phyloP scores from a whole-genome alignment of 2,329 filamentous ascomycete genomes.

The Emergomyces pasteurianus region DNA sequence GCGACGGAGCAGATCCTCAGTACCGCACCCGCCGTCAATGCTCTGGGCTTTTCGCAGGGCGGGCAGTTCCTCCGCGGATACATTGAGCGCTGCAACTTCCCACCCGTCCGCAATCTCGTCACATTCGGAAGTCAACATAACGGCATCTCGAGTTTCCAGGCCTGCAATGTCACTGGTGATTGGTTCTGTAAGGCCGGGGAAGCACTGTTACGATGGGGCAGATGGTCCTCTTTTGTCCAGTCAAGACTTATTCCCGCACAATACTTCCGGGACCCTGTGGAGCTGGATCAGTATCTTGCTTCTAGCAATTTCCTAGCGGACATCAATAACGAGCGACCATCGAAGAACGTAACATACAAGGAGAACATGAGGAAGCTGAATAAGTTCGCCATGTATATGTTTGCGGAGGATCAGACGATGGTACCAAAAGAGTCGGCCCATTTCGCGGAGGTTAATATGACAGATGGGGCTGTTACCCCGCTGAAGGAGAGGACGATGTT shows the following conservation, averaged over 20 bases:
- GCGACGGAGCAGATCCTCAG: slow-evolving; percentile 65
- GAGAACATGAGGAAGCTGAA: slow-evolving; percentile 56
- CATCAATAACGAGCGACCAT: slow-evolving; percentile 78
- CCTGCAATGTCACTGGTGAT: slow-evolving; percentile 54
- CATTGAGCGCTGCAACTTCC: slow-evolving; percentile 71
- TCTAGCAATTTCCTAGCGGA: slow-evolving; percentile 83
- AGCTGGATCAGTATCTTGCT: slow-evolving; percentile 63
- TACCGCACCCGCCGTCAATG: slow-evolving; percentile 73
- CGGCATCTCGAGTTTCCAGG: slow-evolving; percentile 73
- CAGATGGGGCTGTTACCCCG: slow-evolving; percentile 47
- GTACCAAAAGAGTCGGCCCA: slow-evolving; percentile 83
- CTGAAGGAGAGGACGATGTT: slow-evolving; percentile 64
- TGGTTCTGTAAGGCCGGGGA: slow-evolving; percentile 73
- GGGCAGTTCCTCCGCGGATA: slow-evolving; percentile 92
- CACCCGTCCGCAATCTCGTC: slow-evolving; percentile 64
- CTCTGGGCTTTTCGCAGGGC: slow-evolving; percentile 88
- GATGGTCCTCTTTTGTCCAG: slow-evolving; percentile 71
- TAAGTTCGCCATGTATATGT: slow-evolving; percentile 80
- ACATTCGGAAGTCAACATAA: slow-evolving; percentile 90
- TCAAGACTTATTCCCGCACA: slow-evolving; percentile 76
- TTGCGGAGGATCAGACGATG: slow-evolving; percentile 72
- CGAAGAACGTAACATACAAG: slow-evolving; percentile 65
- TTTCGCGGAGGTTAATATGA: slow-evolving; percentile 77
- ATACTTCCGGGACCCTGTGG: slow-evolving; percentile 67
- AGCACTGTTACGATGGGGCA: slow-evolving; percentile 64